These are phyloP conservation scores for Trametes polyzona DNA, from an alignment of 1,284 basidiomycete species.

Conservation along the genomic window DNA sequence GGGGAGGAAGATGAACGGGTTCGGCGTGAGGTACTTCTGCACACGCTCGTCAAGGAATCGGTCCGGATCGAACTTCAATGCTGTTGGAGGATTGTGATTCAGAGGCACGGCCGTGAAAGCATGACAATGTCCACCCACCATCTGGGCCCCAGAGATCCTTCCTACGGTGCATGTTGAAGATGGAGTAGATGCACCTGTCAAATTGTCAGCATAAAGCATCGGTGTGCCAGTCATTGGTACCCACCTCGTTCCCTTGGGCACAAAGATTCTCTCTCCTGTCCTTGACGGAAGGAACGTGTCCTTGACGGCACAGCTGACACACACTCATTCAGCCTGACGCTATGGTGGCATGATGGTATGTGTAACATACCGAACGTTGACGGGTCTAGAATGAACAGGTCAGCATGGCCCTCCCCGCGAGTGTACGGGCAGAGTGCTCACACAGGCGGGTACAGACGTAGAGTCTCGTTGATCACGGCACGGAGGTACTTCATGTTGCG, in stretches of 20 bases:
- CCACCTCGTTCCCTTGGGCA: constrained; percentile 58
- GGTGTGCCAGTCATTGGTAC: not conserved
- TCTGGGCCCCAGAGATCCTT: constrained; percentile 71
- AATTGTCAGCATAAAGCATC: not conserved
- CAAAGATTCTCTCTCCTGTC: constrained; percentile 48
- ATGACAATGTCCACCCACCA: constrained; percentile 37
- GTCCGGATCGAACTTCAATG: constrained; percentile 47
- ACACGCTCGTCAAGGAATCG: constrained; percentile 45
- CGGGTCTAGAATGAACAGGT: constrained; percentile 41
- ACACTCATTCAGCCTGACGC: not conserved
- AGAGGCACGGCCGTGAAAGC: no score
- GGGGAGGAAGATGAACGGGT: constrained; percentile 53
- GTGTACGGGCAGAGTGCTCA: no score
- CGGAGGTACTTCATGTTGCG: constrained; percentile 46
- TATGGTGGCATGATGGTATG: not conserved
- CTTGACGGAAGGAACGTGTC: constrained; percentile 50
- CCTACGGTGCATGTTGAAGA: constrained; percentile 65
- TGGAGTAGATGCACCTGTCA: constrained; percentile 51
- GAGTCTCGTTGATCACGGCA: constrained; percentile 53
- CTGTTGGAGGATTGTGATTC: no score
- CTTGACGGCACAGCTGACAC: constrained; percentile 37
- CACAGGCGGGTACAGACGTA: constrained; percentile 65
- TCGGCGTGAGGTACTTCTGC: constrained; percentile 41
- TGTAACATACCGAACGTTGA: constrained; percentile 47
- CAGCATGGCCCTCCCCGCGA: no score